Base-by-base conservation (phyloP, 768 basidiomycete species). In the Lentinula lateritia region DNA sequence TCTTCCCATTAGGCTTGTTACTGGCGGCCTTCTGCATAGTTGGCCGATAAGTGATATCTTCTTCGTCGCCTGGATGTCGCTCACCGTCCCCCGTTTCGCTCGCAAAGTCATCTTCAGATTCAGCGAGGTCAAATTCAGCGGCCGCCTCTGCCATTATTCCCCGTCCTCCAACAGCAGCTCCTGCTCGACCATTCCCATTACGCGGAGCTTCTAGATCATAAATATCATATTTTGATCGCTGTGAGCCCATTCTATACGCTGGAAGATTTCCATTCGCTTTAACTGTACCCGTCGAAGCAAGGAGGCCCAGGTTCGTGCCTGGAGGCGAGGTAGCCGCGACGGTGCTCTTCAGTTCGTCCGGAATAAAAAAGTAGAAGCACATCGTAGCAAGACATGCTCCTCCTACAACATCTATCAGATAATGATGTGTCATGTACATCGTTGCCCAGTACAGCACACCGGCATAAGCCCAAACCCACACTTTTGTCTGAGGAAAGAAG, bases 361-460 rank as follows among this genome's bases (percentile, higher is more conserved):
- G 93, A 68, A 98, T 86, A 75, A 88, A 88, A 65, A 91, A 68
- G 77, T 93, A 98, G 80, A 98, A 98, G 68, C 84, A 88, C 18
- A 83, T 82, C 41, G 89, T 88, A 52, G 95, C 89, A 64, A 99
- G 83, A 70, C 95, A 96, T 0, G 90, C 92, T 13, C 97, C 97
- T 9, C 88, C 92, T 53, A 94, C 92, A 70, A 98, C 92, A 70
- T 99, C 97, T 75, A 99, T 95, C 70, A 99, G 89, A 79, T 98
- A 98, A 77, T 98, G 96, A 74, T 97, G 94, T 3, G 92, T 93
- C 68, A 96, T 89, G 78, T 96, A 98, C 96, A 98, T 98, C 23
- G 96, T 98, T 9, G 92, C 88, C 97, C 97, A 99, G 73, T 96
- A 98, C 4, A 99, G 83, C 16, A 92, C 76, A 6, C 84, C 86